Conservation (phyloP, 768 basidiomycete species). For the Lactarius hengduanensis region DNA sequence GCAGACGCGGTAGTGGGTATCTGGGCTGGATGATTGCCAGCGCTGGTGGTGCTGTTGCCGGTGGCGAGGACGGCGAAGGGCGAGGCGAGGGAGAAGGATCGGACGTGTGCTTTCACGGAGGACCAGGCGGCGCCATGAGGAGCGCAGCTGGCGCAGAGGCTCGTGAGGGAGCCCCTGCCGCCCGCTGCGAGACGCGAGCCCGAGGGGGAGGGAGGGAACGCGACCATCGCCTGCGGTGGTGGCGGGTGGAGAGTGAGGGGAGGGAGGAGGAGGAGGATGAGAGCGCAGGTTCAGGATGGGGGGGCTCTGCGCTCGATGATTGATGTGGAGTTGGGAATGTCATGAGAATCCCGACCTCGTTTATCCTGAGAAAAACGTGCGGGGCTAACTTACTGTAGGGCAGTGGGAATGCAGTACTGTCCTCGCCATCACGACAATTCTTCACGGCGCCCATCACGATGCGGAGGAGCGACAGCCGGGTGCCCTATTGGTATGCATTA, state of each 20-base stretch:
- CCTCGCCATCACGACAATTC: neutral
- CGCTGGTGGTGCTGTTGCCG: neutral
- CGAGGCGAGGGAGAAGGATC: neutral
- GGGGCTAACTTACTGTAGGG: neutral
- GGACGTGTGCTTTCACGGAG: neutral
- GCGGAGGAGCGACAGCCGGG: neutral
- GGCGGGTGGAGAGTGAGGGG: neutral
- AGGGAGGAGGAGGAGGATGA: neutral
- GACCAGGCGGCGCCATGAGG: neutral
- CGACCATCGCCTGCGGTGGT: constrained; percentile 25
- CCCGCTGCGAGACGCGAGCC: neutral
- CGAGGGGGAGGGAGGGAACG: neutral
- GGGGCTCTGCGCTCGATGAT: neutral
- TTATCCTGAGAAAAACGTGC: neutral
- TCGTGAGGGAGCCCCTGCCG: neutral
- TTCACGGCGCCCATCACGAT: neutral
- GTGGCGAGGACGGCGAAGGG: neutral
- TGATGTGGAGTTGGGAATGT: neutral
- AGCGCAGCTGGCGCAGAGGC: neutral
- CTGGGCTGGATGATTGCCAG: neutral
- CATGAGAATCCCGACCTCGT: neutral
- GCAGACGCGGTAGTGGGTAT: neutral
- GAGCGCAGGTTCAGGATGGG: neutral
- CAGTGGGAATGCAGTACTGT: neutral
- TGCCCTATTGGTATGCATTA: neutral